Base-by-base conservation (phyloP, 768 basidiomycete genomes). In the Lentinula sp. region DNA sequence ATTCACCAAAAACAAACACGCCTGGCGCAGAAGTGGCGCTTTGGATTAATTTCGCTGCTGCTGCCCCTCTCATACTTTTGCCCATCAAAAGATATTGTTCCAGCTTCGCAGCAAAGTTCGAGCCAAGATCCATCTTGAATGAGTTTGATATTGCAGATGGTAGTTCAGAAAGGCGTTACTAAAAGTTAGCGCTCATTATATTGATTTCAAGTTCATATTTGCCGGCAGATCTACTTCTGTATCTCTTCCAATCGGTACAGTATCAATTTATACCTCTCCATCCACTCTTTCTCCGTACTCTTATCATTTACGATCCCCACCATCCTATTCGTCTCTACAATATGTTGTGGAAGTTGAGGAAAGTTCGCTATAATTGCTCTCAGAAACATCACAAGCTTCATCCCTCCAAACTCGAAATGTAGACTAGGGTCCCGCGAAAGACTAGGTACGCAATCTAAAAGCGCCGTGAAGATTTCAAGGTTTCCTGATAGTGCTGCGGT, bases 71-170 rank as follows among this genome's bases (percentile, higher is more conserved):
- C 9, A 91, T 84, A 0, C 91, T 91, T 70, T 95, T 95, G 3
- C 89, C 93, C 76, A 98, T 93, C 62, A 98, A 83, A 46, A 97
- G 72, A 73, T 90, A 97, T 0, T 94, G 93, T 74, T 98, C 95
- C 10, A 94, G 80, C 66, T 88, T 91, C 15, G 85, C 77, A 4
- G 83, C 71, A 59, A 85, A 84, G 68, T 84, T 84, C 31, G 81
- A 74, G 61, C 84, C 84, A 6, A 87, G 71, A 65, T 89, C 87
- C 86, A 88, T 88, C 13, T 62, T 66, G 35, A 15, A 45, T 63
- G 51, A 21, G 18, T n/a, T 37, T 18, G 18, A 8, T 2, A 34
- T 39, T 16, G 32, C 39, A 50, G 59, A 31, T 16, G 34, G 46
- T 48, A n/a, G 21, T 48, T 48, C 42, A 18, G 16, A 9, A 48